A percentile compares a stretch with the other conserved stretches of the same genome.
These are phyloP conservation scores for Zarea fungicola DNA, from an alignment of 2,329 filamentous ascomycete species.

Conservation along the genomic window DNA sequence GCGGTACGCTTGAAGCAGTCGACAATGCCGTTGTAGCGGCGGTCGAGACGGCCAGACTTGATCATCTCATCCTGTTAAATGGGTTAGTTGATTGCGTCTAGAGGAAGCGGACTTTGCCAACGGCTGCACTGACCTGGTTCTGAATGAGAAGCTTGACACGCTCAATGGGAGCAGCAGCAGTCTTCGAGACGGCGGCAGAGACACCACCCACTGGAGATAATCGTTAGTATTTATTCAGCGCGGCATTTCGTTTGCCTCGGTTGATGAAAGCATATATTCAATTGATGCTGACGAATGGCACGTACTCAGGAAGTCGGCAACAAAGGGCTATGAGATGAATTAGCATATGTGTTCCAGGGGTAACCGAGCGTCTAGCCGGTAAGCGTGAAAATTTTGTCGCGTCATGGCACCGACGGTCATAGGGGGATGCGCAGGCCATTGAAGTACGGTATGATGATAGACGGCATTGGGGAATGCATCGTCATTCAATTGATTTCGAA, in stretches of 20 bases:
- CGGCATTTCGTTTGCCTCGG: not conserved
- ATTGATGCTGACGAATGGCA: slow-evolving; percentile 28
- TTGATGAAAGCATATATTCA: not conserved
- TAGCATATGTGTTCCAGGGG: slow-evolving; percentile 24
- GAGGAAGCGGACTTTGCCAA: not conserved
- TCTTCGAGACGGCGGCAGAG: slow-evolving; percentile 99
- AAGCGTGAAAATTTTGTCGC: slow-evolving; percentile 12
- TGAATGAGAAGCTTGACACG: slow-evolving; percentile 99
- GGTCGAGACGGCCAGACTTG: slow-evolving; percentile 95
- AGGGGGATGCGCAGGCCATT: not conserved
- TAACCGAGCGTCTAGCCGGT: slow-evolving; percentile 3
- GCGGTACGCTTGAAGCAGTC: slow-evolving; percentile 96
- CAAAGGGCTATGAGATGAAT: slow-evolving; percentile 66
- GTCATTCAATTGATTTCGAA: slow-evolving; percentile 17
- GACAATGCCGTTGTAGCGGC: slow-evolving; percentile 86
- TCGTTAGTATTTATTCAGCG: slow-evolving; percentile 18
- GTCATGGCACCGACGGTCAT: not conserved
- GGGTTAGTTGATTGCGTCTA: slow-evolving; percentile 27
- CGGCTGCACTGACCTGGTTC: slow-evolving; percentile 78
- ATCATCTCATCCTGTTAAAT: slow-evolving; percentile 93
- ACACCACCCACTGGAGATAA: slow-evolving; percentile 88
- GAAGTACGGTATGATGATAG: not conserved
- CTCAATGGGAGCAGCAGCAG: slow-evolving; percentile 98
- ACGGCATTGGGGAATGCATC: slow-evolving; percentile 11
- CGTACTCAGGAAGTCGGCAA: slow-evolving; percentile 99